These are phyloP conservation scores for Biancaea sappan DNA, from an alignment of 306 rosid species.

Conservation along the genomic window DNA sequence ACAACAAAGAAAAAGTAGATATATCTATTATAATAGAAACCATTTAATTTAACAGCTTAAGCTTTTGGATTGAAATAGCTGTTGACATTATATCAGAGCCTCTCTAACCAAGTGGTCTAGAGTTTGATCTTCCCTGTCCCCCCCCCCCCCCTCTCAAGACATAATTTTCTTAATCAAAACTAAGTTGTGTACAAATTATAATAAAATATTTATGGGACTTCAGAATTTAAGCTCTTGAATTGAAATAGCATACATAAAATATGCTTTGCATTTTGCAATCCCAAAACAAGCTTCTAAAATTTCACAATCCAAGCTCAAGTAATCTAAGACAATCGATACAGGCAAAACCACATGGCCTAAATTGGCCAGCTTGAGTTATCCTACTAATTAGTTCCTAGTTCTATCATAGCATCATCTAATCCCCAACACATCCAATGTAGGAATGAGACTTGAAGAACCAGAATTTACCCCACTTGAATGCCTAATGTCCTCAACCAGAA, in stretches of 20 bases:
- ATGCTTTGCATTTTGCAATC: not conserved
- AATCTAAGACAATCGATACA: not conserved
- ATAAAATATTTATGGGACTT: too few species aligned
- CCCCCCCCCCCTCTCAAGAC: too few species aligned
- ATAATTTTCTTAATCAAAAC: too few species aligned
- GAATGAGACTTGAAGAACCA: too few species aligned
- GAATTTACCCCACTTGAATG: too few species aligned
- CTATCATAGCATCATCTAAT: not conserved
- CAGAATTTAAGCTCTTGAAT: too few species aligned
- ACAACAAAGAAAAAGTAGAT: not conserved
- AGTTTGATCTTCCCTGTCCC: too few species aligned
- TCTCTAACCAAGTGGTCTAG: too few species aligned
- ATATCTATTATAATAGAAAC: not conserved
- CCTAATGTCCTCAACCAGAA: too few species aligned
- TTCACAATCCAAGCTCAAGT: not conserved
- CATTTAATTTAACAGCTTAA: too few species aligned
- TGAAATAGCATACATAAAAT: not conserved
- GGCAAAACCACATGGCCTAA: not conserved
- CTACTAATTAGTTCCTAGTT: too few species aligned
- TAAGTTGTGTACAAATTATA: too few species aligned
- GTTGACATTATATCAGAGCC: not conserved
- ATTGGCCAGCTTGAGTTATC: not conserved
- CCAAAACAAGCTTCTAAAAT: not conserved
- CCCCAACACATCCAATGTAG: not conserved
- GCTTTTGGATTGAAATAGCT: not conserved